A percentile compares a stretch with the other conserved stretches of the same genome.
Evolutionary conservation across 1,139 yeast genomes (phyloP).

Genomic region (Pichia sp.): DNA sequence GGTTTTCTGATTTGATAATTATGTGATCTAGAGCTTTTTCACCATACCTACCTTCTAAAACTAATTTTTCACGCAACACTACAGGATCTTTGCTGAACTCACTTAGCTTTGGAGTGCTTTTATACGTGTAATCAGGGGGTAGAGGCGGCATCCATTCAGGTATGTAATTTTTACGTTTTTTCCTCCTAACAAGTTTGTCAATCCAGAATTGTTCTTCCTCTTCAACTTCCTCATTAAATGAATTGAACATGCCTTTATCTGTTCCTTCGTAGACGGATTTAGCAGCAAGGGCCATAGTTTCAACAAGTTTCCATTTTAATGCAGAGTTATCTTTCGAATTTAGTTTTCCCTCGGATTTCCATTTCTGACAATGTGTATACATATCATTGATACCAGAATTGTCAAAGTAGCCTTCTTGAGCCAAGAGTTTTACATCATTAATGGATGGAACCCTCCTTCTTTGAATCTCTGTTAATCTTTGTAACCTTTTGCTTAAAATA

Average conservation of each 20-base stretch:
- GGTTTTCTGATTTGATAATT: conserved; percentile 22
- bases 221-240: conserved; percentile 35
- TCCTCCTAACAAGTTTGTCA: conserved; percentile 9
- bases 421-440: conserved; percentile 45
- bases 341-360: not conserved
- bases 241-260: conserved; percentile 16
- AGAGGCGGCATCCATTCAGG: conserved; percentile 76
- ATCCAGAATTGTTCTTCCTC: conserved; percentile 32
- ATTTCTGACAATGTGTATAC: conserved; percentile 23
- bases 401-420: conserved; percentile 37
- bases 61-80: conserved; percentile 58
- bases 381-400: conserved; percentile 40
- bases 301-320: not conserved
- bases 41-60: conserved; percentile 72
- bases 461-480: conserved; percentile 55
- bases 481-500: conserved; percentile 38
- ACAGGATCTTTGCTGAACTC: conserved; percentile 65
- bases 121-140: conserved; percentile 91
- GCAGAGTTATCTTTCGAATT: not conserved
- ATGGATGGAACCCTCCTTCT: conserved; percentile 54
- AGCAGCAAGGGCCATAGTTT: not conserved
- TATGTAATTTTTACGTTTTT: conserved; percentile 39
- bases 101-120: conserved; percentile 61
- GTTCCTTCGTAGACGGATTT: conserved; percentile 15
- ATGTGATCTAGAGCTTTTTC: conserved; percentile 66